phyloP scores from a whole-genome alignment of 352 stramenopile species.

The Pythium pyrilobum region DNA sequence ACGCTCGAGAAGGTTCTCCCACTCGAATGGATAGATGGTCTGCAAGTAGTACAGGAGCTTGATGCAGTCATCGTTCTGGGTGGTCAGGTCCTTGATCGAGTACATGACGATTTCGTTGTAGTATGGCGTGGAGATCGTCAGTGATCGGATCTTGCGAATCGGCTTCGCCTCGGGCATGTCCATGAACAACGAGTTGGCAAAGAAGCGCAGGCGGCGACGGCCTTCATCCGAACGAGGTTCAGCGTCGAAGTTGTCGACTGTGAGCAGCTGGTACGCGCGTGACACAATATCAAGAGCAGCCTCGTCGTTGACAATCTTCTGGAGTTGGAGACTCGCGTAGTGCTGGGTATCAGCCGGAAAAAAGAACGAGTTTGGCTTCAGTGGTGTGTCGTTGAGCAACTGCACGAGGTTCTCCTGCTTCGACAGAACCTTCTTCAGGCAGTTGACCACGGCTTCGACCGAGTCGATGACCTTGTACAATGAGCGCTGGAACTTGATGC shows the following conservation, averaged over 20 bases:
- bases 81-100: conserved; percentile 84
- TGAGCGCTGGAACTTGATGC: conserved; percentile 84
- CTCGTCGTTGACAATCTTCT: conserved; percentile 77
- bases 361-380: conserved; percentile 88
- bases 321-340: conserved; percentile 75
- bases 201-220: conserved; percentile 80
- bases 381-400: conserved; percentile 74
- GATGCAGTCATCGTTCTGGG: conserved; percentile 90
- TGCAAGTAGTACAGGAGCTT: conserved; percentile 96
- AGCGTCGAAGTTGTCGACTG: conserved; percentile 86
- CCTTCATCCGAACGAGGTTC: conserved; percentile 84
- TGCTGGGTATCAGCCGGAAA: conserved; percentile 80
- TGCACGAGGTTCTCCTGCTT: conserved; percentile 88
- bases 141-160: conserved; percentile 80
- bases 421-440: conserved; percentile 75
- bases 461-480: conserved; percentile 85
- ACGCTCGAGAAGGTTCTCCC: conserved; percentile 79
- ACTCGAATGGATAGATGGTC: conserved; percentile 86
- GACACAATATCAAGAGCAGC: conserved; percentile 82
- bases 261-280: conserved; percentile 80
- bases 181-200: conserved; percentile 88
- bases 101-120: conserved; percentile 90
- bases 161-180: conserved; percentile 85
- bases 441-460: conserved; percentile 75
- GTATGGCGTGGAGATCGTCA: conserved; percentile 84